Evolutionary conservation across 2,329 filamentous ascomycete genomes (phyloP), one percentile per base, ranked within the genome.

Genomic region (Calonectria multiphialidica): DNA sequence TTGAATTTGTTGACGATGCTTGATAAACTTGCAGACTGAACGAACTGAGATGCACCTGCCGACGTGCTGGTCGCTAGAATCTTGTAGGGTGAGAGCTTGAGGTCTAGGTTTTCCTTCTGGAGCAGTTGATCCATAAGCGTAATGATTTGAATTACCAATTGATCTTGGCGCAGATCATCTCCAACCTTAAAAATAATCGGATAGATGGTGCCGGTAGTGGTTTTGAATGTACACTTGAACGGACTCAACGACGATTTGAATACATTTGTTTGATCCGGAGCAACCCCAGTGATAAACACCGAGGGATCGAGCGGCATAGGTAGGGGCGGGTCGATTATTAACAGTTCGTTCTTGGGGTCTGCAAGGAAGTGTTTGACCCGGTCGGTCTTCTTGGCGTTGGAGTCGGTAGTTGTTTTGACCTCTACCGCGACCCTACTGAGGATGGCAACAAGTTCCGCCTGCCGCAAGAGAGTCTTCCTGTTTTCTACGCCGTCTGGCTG

Each of bases 131-230:
- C 97, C 97, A 99, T 99, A 18, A 99, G 89, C 0, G 95, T 98
- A 82, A 99, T 98, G 80, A 98, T 98, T 80, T 92, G 97, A 67
- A 99, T 97, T 42, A 99, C 96, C 2, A 99, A 90, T 81, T 99
- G 97, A 81, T 99, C 97, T 84, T 99, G 97, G 16, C 97, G 94
- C 64, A 99, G 88, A 81, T 99, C 97, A 81, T 99, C 97, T 42
- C 97, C 97, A 1, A 95, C 95, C 84, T 99, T 99, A 90, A 99
- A 99, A 66, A 98, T 93, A 75, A 99, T 94, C 12, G 96, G 93
- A 81, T 98, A 99, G 72, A 93, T 93, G 45, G 89, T 90, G 9
- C 94, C 94, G 2, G 90, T 90, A 0, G 90, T 89, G 0, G 96
- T 98, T 80, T 93, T 96, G 86, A 98, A 98, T 12, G 94, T 94